Base-by-base conservation (phyloP, 2,329 filamentous ascomycete species). In the Phialophora verrucosa region DNA sequence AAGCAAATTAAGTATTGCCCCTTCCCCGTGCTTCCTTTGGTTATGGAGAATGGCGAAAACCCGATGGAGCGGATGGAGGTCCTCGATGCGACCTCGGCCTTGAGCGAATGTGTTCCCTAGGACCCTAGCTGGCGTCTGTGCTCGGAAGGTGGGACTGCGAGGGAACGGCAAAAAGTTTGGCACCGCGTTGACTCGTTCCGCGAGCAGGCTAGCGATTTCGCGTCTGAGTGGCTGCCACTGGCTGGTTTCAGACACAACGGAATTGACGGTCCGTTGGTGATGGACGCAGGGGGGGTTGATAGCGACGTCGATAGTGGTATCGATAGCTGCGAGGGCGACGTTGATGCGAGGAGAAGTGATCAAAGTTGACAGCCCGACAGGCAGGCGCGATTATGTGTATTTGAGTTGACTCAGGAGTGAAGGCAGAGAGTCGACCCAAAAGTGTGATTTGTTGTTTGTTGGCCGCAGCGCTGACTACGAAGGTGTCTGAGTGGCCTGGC, bases 21-120 rank as follows among this genome's bases (percentile, higher is more conserved):
- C 68, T 68, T 68, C 65, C 60, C 68, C 65, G 65, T 70, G 65
- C 57, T 66, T 63, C 31, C 51, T 62, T 32, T 49, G 14, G 51
- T 47, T 29, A 62, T 60, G 59, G 64, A 55, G 54, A 57, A 65
- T 59, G 63, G 63, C 59, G 50, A 68, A 63, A 61, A 64, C 44
- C 66, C 63, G 66, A 63, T 65, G 63, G 61, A 56, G 64, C 66
- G 55, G 59, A 59, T 44, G 60, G 14, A 35, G 25, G 38, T 38
- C 44, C 29, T 27, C 38, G 58, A 54, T 68, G 63, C 63, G 59
- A 68, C 66, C 63, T 68, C 66, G 66, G 66, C 35, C 59, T 57
- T 25, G 53, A n/a, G 23, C 20, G 25, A 29, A 51, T 23, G 49
- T 51, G 49, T 25, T 27, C 49, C 49, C 32, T 42, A 62, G 59